Evolutionary conservation across 768 basidiomycete genomes (phyloP).

Genomic region (Podaxis sp.): DNA sequence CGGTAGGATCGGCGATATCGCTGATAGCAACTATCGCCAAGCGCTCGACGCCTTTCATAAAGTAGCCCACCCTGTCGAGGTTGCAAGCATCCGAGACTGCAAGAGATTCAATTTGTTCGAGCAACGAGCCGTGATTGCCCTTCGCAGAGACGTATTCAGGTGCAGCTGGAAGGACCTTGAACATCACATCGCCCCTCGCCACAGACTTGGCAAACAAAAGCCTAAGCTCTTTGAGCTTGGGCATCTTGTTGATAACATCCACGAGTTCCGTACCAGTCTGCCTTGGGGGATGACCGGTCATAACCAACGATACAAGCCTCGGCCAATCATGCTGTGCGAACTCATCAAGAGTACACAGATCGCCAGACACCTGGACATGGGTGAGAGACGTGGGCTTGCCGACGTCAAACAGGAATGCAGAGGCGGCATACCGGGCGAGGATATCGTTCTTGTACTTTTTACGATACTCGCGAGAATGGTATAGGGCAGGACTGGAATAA

Average conservation of each 20-base stretch:
- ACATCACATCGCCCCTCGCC: constrained; percentile 25
- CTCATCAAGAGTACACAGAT: constrained; percentile 31
- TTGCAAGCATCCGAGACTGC: constrained; percentile 40
- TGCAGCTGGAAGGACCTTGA: constrained; percentile 24
- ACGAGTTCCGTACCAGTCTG: constrained; percentile 27
- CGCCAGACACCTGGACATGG: constrained; percentile 39
- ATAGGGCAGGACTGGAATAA: constrained; percentile 31
- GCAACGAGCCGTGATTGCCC: constrained; percentile 23
- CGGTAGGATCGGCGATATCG: constrained; percentile 30
- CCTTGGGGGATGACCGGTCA: constrained; percentile 39
- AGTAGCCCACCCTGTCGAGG: constrained; percentile 28
- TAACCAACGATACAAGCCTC: constrained; percentile 34
- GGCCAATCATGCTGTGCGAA: constrained; percentile 35
- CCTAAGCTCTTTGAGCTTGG: constrained; percentile 29
- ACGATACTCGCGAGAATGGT: constrained; percentile 39
- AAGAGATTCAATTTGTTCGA: constrained; percentile 32
- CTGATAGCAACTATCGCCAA: constrained; percentile 38
- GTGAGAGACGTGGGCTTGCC: constrained; percentile 30
- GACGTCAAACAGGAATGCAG: constrained; percentile 31
- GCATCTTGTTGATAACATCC: constrained; percentile 36
- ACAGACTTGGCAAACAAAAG: constrained; percentile 31
- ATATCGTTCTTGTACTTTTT: constrained; percentile 36
- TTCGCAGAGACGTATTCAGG: constrained; percentile 18
- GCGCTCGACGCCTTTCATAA: constrained; percentile 30
- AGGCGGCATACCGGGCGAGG: constrained; percentile 30